Percentiles rank a stretch among this genome's conserved stretches.
These are phyloP conservation scores for Schizopora paradoxa DNA, from an alignment of 1,284 basidiomycete species.

Conservation along the genomic window DNA sequence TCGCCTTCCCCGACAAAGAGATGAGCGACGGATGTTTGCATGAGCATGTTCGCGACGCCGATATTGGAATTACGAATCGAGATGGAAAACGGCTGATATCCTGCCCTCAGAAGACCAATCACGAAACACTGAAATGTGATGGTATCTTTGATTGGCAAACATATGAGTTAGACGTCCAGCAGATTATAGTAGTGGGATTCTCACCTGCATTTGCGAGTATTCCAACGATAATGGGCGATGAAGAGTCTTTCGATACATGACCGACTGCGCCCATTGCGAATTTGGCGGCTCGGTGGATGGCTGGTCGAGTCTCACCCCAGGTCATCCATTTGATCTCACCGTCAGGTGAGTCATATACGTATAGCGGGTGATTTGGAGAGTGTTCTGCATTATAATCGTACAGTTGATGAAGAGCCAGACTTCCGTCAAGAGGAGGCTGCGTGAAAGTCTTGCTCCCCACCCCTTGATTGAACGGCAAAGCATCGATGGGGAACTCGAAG, in stretches of 20 bases:
- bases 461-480: too few relatives aligned
- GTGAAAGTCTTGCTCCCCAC: conserved; percentile 2
- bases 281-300: conserved; percentile 15
- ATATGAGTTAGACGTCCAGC: background rate
- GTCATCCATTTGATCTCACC: conserved; percentile 21
- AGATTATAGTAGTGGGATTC: conserved; percentile 7
- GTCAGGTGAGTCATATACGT: conserved; percentile 27
- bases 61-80: conserved; percentile 15
- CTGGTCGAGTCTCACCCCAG: background rate
- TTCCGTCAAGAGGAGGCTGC: conserved; percentile 1
- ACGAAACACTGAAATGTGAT: conserved; percentile 17
- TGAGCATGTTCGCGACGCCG: conserved; percentile 16
- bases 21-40: conserved; percentile 8
- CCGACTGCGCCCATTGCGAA: background rate
- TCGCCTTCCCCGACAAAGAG: conserved; percentile 11
- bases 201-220: conserved; percentile 22
- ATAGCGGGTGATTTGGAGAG: conserved; percentile 29
- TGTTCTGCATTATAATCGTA: conserved; percentile 9
- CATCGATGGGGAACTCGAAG: too few relatives aligned
- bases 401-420: conserved; percentile 4
- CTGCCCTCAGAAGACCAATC: conserved; percentile 19
- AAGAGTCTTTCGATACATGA: background rate
- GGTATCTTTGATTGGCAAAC: conserved; percentile 10
- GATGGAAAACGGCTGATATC: conserved; percentile 20
- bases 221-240: conserved; percentile 17